Conservation (phyloP, 139 green algal genomes). For the Tetraselmis striata region DNA sequence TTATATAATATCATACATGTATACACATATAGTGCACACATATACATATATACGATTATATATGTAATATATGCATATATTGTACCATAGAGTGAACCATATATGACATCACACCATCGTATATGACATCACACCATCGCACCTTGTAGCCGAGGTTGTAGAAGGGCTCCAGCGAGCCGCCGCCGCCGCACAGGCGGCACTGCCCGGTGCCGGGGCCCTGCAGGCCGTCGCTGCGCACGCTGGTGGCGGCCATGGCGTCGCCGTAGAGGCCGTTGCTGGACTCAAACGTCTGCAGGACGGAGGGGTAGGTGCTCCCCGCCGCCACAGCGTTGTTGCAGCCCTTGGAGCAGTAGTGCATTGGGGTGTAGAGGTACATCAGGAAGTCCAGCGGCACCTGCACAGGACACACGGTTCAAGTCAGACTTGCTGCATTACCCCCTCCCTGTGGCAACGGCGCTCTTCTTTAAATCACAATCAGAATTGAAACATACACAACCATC, state of each 20-base stretch:
- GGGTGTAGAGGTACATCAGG: background rate
- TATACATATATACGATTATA: too few species aligned
- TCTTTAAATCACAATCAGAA: too few species aligned
- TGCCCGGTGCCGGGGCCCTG: slow-evolving; percentile 3
- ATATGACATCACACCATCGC: too few species aligned
- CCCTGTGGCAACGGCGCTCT: too few species aligned
- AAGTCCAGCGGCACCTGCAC: background rate
- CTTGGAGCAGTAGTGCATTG: background rate
- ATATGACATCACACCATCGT: too few species aligned
- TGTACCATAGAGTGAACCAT: too few species aligned
- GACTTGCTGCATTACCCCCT: too few species aligned
- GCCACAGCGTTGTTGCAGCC: background rate
- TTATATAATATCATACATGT: too few species aligned
- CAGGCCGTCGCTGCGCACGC: background rate
- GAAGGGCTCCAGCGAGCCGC: background rate
- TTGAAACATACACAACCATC: too few species aligned
- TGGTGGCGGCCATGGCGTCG: background rate
- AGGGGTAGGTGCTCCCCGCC: background rate
- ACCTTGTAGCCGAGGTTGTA: background rate
- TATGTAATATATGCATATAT: too few species aligned
- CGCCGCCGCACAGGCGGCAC: slow-evolving; percentile 19
- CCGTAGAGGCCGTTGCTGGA: slow-evolving; percentile 15
- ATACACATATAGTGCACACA: too few species aligned
- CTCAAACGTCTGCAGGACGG: slow-evolving; percentile 11
- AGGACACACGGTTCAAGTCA: too few species aligned